Evolutionary conservation across 129 eudicot species (phyloP).

Genomic region (Artemisia annua): DNA sequence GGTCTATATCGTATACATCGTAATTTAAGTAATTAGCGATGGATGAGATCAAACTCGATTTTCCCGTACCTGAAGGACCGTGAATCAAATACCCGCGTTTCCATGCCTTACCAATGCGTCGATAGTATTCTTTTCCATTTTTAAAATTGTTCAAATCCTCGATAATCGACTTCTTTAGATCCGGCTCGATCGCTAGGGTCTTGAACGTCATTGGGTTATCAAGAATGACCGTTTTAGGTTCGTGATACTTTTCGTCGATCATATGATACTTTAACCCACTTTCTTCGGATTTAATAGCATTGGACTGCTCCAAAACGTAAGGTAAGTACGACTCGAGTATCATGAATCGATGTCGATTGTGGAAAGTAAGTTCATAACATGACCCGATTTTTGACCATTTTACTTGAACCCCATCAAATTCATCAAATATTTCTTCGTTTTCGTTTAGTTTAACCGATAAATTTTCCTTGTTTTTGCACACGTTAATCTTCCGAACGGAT

Average conservation of each 20-base stretch:
- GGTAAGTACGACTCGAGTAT: conserved; percentile 44
- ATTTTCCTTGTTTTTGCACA: conserved; percentile 30
- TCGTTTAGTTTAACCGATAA: conserved; percentile 31
- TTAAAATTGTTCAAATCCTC: conserved; percentile 44
- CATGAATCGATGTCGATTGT: conserved; percentile 35
- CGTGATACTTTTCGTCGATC: conserved; percentile 15
- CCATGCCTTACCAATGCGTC: conserved; percentile 51
- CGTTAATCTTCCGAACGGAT: conserved; percentile 33
- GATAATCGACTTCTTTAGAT: conserved; percentile 37
- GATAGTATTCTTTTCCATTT: conserved; percentile 42
- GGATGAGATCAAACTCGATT: conserved; percentile 55
- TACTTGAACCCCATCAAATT: conserved; percentile 32
- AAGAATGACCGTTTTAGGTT: conserved; percentile 27
- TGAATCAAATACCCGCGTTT: conserved; percentile 50
- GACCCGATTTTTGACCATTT: conserved; percentile 35
- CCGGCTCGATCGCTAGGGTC: conserved; percentile 44
- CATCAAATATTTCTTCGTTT: conserved; percentile 38
- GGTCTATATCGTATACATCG: conserved; percentile 43
- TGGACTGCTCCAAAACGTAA: conserved; percentile 28
- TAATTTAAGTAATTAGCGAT: conserved; percentile 51
- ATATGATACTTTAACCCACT: conserved; percentile 41
- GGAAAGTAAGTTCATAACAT: conserved; percentile 43
- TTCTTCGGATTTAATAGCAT: conserved; percentile 26
- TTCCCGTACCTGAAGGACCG: conserved; percentile 53
- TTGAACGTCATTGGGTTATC: conserved; percentile 60